These are phyloP conservation scores for Balansia obtecta DNA, from an alignment of 2,329 filamentous ascomycete species.

Conservation along the genomic window DNA sequence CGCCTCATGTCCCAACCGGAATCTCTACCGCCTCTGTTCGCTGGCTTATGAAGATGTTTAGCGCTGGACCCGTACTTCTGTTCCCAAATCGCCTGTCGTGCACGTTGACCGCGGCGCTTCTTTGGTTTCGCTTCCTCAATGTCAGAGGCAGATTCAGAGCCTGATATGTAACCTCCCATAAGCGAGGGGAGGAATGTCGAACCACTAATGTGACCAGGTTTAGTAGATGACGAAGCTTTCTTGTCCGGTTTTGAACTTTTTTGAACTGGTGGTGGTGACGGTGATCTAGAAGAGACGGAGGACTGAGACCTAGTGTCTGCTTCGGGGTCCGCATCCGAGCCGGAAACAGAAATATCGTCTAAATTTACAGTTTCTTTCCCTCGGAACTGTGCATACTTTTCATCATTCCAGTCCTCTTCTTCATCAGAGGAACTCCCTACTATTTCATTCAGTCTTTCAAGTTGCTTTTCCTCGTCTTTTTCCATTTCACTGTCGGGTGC, in stretches of 20 bases:
- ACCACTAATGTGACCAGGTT: conserved; percentile 14
- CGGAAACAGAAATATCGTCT: conserved; percentile 28
- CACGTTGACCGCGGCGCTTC: conserved; percentile 70
- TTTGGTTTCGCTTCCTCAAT: conserved; percentile 48
- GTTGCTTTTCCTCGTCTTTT: conserved; percentile 20
- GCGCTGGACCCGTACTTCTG: conserved; percentile 65
- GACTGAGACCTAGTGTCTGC: conserved; percentile 16
- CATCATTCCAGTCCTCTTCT: conserved; percentile 26
- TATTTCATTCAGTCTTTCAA: conserved; percentile 32
- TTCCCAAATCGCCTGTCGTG: conserved; percentile 68
- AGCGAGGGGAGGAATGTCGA: conserved; percentile 63
- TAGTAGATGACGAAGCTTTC: conserved; percentile 9
- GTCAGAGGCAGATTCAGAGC: conserved; percentile 58
- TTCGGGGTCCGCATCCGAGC: conserved; percentile 17
- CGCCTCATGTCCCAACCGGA: conserved; percentile 46
- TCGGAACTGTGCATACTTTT: conserved; percentile 17
- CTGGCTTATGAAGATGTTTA: conserved; percentile 44
- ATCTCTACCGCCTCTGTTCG: conserved; percentile 25
- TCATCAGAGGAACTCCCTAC: conserved; percentile 32
- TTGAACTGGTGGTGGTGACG: conserved; percentile 16
- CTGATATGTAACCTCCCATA: conserved; percentile 70
- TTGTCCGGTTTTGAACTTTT: conserved; percentile 10
- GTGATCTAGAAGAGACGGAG: conserved; percentile 14
- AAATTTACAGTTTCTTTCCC: conserved; percentile 24
- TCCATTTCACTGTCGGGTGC: conserved; percentile 13